These are phyloP conservation scores for Metschnikowia gruessii DNA, from an alignment of 805 yeast species.

Conservation along the genomic window DNA sequence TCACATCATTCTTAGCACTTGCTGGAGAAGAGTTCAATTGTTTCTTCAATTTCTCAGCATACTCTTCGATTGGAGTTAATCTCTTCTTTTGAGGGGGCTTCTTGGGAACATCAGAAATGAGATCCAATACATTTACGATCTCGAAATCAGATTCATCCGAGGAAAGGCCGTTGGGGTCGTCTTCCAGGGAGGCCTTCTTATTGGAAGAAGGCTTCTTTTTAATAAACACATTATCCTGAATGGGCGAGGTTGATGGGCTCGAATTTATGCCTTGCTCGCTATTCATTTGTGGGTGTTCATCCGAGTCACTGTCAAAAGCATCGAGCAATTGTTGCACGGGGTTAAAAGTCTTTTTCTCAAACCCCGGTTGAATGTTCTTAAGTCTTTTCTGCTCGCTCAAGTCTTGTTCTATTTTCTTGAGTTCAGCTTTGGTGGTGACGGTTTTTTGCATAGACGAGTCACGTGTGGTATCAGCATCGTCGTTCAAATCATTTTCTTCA, in stretches of 20 bases:
- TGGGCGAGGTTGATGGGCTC: conserved; percentile 36
- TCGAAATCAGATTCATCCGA: conserved; percentile 3
- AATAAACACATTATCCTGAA: conserved; percentile 6
- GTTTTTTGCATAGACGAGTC: conserved; percentile 22
- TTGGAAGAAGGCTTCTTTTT: background rate
- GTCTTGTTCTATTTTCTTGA: conserved; percentile 32
- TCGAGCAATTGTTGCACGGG: conserved; percentile 32
- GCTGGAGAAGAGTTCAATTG: conserved; percentile 29
- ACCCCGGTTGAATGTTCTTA: conserved; percentile 31
- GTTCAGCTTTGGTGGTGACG: conserved; percentile 25
- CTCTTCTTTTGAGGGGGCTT: conserved; percentile 8
- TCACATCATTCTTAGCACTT: conserved; percentile 14
- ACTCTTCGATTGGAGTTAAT: conserved; percentile 32
- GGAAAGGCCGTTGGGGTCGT: background rate
- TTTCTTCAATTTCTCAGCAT: conserved; percentile 33
- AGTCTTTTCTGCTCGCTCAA: conserved; percentile 35
- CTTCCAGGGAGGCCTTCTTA: background rate
- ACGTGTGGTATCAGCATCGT: conserved; percentile 21
- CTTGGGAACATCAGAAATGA: conserved; percentile 8
- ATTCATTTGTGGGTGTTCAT: conserved; percentile 10
- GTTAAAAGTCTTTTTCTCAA: conserved; percentile 25
- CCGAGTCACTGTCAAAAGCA: conserved; percentile 34
- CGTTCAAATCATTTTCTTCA: conserved; percentile 37
- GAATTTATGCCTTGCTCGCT: conserved; percentile 17
- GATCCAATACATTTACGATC: conserved; percentile 10